phyloP scores from a whole-genome alignment of 148 eudicot species.

The Heliamphora exappendiculata region DNA sequence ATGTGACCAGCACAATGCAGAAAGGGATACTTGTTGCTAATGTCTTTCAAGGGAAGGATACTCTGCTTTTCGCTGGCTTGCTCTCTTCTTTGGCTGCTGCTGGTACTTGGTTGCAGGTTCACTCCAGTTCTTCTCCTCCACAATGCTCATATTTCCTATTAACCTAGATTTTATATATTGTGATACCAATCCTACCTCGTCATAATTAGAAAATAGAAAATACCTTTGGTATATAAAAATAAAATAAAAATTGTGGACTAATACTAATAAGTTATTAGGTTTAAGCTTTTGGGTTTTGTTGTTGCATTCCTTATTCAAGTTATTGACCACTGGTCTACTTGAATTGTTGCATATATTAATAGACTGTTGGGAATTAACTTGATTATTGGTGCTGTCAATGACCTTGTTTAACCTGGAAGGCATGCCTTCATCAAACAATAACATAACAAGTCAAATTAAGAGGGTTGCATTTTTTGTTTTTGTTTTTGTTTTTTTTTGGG shows the following conservation, averaged over 20 bases:
- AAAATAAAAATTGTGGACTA: too few relatives aligned
- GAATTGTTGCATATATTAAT: too few relatives aligned
- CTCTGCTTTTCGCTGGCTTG: slow-evolving; percentile 35
- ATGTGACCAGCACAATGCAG: slow-evolving; percentile 95
- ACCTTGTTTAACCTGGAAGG: background rate
- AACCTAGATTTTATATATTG: background rate
- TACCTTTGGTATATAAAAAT: too few relatives aligned
- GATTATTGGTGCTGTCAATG: too few relatives aligned
- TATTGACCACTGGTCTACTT: too few relatives aligned
- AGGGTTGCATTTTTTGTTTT: too few relatives aligned
- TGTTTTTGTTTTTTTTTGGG: too few relatives aligned
- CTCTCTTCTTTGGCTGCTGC: slow-evolving; percentile 37
- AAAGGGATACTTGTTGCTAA: slow-evolving; percentile 85
- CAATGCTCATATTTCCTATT: background rate
- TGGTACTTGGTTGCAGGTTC: slow-evolving; percentile 97
- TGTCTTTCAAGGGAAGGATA: slow-evolving; percentile 88
- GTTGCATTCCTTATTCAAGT: too few relatives aligned
- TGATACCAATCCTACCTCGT: too few relatives aligned
- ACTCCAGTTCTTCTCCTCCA: background rate
- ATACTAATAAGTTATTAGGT: too few relatives aligned
- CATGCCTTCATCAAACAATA: background rate
- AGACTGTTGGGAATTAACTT: background rate
- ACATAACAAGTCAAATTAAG: background rate
- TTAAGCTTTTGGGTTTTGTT: too few relatives aligned
- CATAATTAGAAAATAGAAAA: too few relatives aligned